phyloP scores from a whole-genome alignment of 192 early-diverging fungal species.

The Coemansia sp. region DNA sequence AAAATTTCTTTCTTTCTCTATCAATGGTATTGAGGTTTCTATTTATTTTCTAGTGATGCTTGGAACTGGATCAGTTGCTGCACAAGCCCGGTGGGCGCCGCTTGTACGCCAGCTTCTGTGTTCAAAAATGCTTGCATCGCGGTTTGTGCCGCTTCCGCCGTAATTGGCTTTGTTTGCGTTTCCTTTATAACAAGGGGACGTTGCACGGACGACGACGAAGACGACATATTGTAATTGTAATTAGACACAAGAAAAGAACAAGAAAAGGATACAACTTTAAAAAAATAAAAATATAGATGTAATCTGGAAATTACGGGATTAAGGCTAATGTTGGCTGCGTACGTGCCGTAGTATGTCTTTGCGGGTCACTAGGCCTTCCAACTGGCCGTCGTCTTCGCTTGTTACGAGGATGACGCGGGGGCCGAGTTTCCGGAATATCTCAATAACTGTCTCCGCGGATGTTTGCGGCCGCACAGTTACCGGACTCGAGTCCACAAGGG shows the following conservation, averaged over 20 bases:
- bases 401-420: conserved; percentile 72
- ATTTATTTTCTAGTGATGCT: conserved; percentile 6
- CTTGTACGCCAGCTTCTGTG: conserved; percentile 36
- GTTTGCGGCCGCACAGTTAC: conserved; percentile 69
- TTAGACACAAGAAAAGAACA: not conserved
- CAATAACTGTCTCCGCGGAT: conserved; percentile 71
- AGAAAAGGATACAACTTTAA: not conserved
- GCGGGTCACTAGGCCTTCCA: conserved; percentile 71
- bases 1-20: not conserved
- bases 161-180: conserved; percentile 13
- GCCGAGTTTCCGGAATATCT: conserved; percentile 84
- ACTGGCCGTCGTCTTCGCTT: conserved; percentile 57
- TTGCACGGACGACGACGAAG: conserved; percentile 18
- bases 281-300: not conserved
- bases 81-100: conserved; percentile 24
- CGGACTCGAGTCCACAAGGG: conserved; percentile 58
- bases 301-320: not conserved
- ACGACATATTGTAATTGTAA: not conserved
- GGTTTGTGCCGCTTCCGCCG: conserved; percentile 5
- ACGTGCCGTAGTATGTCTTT: conserved; percentile 65
- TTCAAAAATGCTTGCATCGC: conserved; percentile 23
- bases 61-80: conserved; percentile 41
- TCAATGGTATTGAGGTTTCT: not conserved
- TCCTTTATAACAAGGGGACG: conserved; percentile 35
- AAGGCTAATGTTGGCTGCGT: conserved; percentile 4